Evolutionary conservation across 177 flowering plant species (phyloP).

Genomic region (Vitis hybrid): DNA sequence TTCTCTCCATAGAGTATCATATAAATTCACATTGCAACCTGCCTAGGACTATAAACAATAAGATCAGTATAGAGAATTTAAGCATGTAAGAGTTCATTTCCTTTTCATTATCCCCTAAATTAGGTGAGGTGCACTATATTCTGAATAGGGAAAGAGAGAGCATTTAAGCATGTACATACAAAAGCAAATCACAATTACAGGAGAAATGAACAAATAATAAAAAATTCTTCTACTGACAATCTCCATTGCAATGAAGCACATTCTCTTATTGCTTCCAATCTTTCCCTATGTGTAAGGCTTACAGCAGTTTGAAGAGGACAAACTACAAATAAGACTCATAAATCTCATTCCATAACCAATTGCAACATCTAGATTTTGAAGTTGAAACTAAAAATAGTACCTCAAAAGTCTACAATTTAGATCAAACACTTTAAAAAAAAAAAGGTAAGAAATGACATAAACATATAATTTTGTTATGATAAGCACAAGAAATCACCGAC

Average conservation of each 20-base stretch:
- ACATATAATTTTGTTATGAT: not conserved
- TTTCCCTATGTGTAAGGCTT: too few species aligned
- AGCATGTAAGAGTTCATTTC: too few species aligned
- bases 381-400: not conserved
- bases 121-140: not conserved
- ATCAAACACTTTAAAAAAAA: not conserved
- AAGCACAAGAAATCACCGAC: conserved; percentile 39
- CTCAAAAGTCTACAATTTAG: not conserved
- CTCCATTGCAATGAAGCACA: too few species aligned
- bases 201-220: not conserved
- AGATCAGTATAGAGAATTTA: not conserved
- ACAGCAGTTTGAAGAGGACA: too few species aligned
- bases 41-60: not conserved
- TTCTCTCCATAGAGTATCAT: too few species aligned
- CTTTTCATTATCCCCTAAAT: not conserved
- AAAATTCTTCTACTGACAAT: not conserved
- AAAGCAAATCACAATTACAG: not conserved
- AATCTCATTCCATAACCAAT: not conserved
- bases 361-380: not conserved
- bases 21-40: too few species aligned
- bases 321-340: too few species aligned
- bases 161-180: not conserved
- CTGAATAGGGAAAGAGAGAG: not conserved
- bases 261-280: too few species aligned
- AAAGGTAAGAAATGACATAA: not conserved